Evolutionary conservation across 495 filamentous ascomycete species (phyloP), one percentile per base, ranked within the genome.

Genomic region (Trichoderma virens): DNA sequence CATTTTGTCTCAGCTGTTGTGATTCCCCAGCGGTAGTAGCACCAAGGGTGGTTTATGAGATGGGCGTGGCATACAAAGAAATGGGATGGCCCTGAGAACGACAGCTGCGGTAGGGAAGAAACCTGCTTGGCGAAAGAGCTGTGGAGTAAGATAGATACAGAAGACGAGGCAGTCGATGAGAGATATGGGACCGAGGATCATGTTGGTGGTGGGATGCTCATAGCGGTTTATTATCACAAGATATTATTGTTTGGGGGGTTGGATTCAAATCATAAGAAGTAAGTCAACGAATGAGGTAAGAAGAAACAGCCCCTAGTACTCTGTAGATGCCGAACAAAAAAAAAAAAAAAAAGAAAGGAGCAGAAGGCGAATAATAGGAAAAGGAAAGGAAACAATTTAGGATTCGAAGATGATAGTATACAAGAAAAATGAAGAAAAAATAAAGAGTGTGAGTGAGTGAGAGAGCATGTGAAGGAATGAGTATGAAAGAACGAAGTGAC

Each of bases 161-260:
- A 89, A 90, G 34, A 84, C 81, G 43, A 85, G 28, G 73, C 86
- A 87, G 71, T 90, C 88, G 27, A 88, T 67, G 74, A 83, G 87
- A 6, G 86, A 85, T 27, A 90, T 81, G 47, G 81, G 83, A n/a
- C 79, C 76, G 20, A 90, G 74, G 63, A 88, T 83, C 88, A 74
- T 74, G 60, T 27, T 71, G 61, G 11, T n/a, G 51, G 51, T 56
- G 13, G 18, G 43, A n/a, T 7, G 43, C 43, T 20, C 43, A 47
- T 47, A 20, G 43, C 43, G 20, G 43, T 5, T 47, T 47, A 47
- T 2, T 47, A 23, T 41, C 18, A 41, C 38, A 41, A 41, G 38
- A 41, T 41, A 41, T 16, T 41, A 2, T 11, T 16, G 20, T n/a
- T 47, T 45, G 2, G 8, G 18, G 23, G 43, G 18, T 23, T 23